Evolutionary conservation across 345 rosid species (phyloP).

Genomic region (Eucalyptus microcorys): DNA sequence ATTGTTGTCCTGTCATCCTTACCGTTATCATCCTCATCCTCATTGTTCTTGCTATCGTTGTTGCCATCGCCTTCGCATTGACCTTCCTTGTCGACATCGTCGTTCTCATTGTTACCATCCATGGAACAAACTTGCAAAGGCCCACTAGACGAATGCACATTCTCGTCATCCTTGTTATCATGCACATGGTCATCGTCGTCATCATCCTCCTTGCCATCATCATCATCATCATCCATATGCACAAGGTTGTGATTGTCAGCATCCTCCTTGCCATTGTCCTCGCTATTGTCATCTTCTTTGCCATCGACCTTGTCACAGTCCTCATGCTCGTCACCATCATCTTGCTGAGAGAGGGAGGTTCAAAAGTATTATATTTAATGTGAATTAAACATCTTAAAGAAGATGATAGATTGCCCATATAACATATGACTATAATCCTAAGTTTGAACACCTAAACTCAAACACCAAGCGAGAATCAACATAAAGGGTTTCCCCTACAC

Average conservation of each 20-base stretch:
- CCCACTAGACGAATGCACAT: not conserved
- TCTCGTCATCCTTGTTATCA: not conserved
- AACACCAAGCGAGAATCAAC: not conserved
- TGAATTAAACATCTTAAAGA: not conserved
- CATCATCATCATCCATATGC: not conserved
- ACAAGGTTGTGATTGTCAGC: slow-evolving; percentile 3
- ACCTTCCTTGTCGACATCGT: not conserved
- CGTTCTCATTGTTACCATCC: not conserved
- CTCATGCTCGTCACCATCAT: slow-evolving; percentile 16
- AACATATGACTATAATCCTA: not conserved
- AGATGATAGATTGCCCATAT: not conserved
- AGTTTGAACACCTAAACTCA: not conserved
- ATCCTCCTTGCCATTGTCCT: not conserved
- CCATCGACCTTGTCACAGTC: slow-evolving; percentile 5
- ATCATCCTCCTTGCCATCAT: not conserved
- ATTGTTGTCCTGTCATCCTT: not conserved
- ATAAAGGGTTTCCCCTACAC: no score
- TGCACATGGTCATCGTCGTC: slow-evolving; percentile 12
- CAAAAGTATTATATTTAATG: not conserved
- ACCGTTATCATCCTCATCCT: not conserved
- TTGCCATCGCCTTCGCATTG: not conserved
- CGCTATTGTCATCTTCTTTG: not conserved
- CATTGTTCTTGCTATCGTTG: not conserved
- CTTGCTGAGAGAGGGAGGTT: not conserved
- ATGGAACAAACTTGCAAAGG: not conserved